Percentiles rank a stretch among this genome's conserved stretches.
These are phyloP conservation scores for Cicer arietinum DNA, from an alignment of 306 rosid genomes.

Conservation along the genomic window DNA sequence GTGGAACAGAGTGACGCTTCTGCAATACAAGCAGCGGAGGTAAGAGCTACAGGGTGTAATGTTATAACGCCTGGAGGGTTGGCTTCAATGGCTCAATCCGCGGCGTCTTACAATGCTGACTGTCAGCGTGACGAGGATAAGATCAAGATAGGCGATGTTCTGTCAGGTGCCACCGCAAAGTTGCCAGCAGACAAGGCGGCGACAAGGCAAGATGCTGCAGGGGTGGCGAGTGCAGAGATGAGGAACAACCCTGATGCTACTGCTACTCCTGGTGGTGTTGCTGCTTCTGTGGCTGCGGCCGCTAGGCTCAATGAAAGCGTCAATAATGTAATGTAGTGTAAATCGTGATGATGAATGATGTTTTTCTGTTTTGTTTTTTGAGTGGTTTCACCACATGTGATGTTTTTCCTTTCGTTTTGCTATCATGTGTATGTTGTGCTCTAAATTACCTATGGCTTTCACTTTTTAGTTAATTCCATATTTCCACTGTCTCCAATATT, in stretches of 20 bases:
- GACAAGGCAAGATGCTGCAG: constrained; percentile 64
- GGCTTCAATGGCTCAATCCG: constrained; percentile 66
- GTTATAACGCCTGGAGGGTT: constrained; percentile 61
- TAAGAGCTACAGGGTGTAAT: constrained; percentile 62
- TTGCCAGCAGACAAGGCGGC: constrained; percentile 62
- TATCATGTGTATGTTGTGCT: not conserved
- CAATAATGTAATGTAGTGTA: not conserved
- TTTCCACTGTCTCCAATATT: too few species aligned
- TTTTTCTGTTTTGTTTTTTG: not conserved
- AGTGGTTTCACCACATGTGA: too few species aligned
- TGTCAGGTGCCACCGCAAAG: constrained; percentile 58
- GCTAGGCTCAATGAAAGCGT: constrained; percentile 66
- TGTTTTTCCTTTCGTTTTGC: too few species aligned
- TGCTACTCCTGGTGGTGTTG: constrained; percentile 69
- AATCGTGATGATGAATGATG: not conserved
- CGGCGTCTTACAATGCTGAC: constrained; percentile 56
- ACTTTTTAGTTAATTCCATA: not conserved
- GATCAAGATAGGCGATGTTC: constrained; percentile 62
- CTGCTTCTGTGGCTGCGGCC: constrained; percentile 67
- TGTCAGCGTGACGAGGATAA: constrained; percentile 49
- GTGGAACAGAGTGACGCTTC: constrained; percentile 71
- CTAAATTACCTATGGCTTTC: not conserved
- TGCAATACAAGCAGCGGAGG: constrained; percentile 78
- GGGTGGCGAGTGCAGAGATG: constrained; percentile 65
- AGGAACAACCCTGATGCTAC: constrained; percentile 56